Evolutionary conservation across 495 filamentous ascomycete genomes (phyloP), one percentile per base, ranked within the genome.

Genomic region (Hyphodiscus hymeniophilus): DNA sequence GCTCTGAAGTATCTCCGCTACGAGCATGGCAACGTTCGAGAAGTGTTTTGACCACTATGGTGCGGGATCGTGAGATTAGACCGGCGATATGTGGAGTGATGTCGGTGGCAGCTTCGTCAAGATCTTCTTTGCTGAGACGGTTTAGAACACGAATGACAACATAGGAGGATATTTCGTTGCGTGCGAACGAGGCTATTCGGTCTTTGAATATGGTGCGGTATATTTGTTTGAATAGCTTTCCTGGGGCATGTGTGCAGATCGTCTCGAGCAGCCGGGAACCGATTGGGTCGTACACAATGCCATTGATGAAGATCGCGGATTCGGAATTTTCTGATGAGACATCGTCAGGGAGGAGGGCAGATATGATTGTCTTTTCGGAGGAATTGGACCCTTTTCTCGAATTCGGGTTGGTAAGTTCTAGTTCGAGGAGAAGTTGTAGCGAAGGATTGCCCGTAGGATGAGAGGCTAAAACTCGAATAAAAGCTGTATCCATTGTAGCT

Each of bases 381-480:
- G 51, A 16, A 24, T 55, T 55, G 10, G 64, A 66, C 6, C 55
- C 42, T 26, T 73, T 74, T 22, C 81, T 74, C 44, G 82, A 82
- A 28, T 77, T 74, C 18, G 79, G 82, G 38, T 84, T 72, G 0
- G 77, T 71, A 26, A 95, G 71, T 57, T 97, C 92, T 22, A 97
- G 67, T 52, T 88, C 85, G 0, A 98, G 63, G 28, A 97, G 63
- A 1, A 97, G 73, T 57, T 96, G 94, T 3, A 98, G 71, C 1
- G 87, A 82, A 0, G 92, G 92, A 54, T 95, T 95, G 18, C 85
- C 92, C 7, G 87, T 84, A 1, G 84, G 86, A 60, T 97, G 91
- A 6, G 80, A 84, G 1, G 92, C 87, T 44, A 97, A 65, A 3
- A 88, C 78, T 11, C 87, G 76, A 3, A 96, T 70, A 55, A 82